A percentile compares a stretch with the other conserved stretches of the same genome.
phyloP scores from a whole-genome alignment of 345 rosid genomes.

The Eucalyptus erythrocorys region DNA sequence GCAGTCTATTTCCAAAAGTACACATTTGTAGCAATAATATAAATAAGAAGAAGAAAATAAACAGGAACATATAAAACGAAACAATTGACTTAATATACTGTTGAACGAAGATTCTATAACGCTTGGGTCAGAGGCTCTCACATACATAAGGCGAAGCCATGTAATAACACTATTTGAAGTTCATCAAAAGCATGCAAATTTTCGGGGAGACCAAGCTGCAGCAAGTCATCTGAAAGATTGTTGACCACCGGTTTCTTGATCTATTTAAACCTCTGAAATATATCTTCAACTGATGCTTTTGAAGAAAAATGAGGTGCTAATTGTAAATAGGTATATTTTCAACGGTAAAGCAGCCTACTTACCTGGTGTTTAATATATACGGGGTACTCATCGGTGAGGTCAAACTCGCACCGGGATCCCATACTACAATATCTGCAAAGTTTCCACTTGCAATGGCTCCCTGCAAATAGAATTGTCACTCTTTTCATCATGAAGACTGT shows the following conservation, averaged over 20 bases:
- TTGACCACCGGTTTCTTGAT: neutral
- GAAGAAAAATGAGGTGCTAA: neutral
- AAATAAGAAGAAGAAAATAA: neutral
- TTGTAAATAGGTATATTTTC: neutral
- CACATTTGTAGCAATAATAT: neutral
- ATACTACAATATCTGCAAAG: conserved; percentile 66
- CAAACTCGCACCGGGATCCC: conserved; percentile 74
- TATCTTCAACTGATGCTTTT: neutral
- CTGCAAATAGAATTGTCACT: conserved; percentile 15
- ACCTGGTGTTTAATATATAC: conserved; percentile 67
- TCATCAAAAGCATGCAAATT: neutral
- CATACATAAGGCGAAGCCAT: neutral
- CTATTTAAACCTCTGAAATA: neutral
- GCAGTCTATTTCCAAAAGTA: neutral
- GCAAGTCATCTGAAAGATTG: neutral
- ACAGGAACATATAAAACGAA: neutral
- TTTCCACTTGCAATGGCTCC: conserved; percentile 69
- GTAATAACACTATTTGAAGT: neutral
- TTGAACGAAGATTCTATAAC: neutral
- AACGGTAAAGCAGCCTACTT: neutral
- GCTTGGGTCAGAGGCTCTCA: neutral
- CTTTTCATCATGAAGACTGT: neutral
- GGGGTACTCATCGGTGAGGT: conserved; percentile 51
- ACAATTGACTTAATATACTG: neutral
- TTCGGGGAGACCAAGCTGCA: neutral